Conservation (phyloP, 257 asterid genomes). For the Solanum neorickii region DNA sequence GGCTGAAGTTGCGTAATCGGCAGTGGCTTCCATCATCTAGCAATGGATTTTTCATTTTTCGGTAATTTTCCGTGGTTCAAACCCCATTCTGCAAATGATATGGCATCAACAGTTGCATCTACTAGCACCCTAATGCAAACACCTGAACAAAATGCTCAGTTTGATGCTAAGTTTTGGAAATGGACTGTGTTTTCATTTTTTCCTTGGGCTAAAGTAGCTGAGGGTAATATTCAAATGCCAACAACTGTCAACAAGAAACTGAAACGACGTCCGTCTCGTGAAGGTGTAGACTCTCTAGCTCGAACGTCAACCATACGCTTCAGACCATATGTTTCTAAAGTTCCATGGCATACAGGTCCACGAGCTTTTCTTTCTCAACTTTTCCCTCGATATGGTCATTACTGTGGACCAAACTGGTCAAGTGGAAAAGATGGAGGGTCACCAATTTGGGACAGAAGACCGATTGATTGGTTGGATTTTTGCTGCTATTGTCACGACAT, state of each 20-base stretch:
- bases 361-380: conserved; percentile 76
- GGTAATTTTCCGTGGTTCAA: conserved; percentile 42
- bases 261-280: conserved; percentile 31
- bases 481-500: conserved; percentile 97
- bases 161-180: conserved; percentile 37
- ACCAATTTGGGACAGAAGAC: conserved; percentile 80
- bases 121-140: conserved; percentile 20
- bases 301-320: conserved; percentile 52
- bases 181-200: conserved; percentile 35
- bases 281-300: conserved; percentile 12
- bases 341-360: conserved; percentile 94
- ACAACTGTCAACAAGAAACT: conserved; percentile 63
- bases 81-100: conserved; percentile 31
- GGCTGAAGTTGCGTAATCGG: neutral
- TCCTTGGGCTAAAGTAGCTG: conserved; percentile 52
- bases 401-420: conserved; percentile 97
- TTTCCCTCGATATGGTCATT: conserved; percentile 86
- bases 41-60: conserved; percentile 39
- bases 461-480: conserved; percentile 90
- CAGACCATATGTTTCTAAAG: conserved; percentile 81
- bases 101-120: conserved; percentile 25
- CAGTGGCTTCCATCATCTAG: neutral
- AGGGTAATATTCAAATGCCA: conserved; percentile 50
- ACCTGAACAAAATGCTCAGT: conserved; percentile 19
- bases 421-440: conserved; percentile 90